phyloP scores from a whole-genome alignment of 2,329 filamentous ascomycete genomes.

The Thermothelomyces thermophilus region DNA sequence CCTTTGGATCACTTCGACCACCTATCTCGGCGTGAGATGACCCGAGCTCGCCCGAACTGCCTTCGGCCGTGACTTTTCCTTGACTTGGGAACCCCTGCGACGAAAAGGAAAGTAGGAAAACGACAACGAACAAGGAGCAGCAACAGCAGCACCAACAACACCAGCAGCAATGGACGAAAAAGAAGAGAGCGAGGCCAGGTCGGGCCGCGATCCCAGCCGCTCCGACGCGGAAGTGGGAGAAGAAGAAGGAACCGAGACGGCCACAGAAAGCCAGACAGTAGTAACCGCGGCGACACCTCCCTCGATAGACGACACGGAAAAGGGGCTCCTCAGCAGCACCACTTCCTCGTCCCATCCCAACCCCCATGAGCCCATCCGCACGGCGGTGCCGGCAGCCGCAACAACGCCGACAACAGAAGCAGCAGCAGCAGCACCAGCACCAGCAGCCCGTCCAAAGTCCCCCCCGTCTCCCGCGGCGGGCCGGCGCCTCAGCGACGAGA shows the following conservation, averaged over 20 bases:
- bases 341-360: not conserved
- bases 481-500: constrained; percentile 12
- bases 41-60: not conserved
- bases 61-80: no score
- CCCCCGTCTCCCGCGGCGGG: not conserved
- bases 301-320: not conserved
- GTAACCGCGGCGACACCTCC: not conserved
- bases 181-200: not conserved
- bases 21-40: not conserved
- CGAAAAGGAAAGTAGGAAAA: not conserved
- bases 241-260: not conserved
- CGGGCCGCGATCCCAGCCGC: not conserved
- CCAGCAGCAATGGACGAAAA: not conserved
- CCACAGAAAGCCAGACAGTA: not conserved
- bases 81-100: not conserved
- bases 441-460: not conserved
- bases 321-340: not conserved
- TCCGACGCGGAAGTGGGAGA: not conserved
- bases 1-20: not conserved
- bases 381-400: not conserved
- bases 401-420: no score
- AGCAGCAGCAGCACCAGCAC: no score
- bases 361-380: constrained; percentile 4
- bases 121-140: not conserved
- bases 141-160: not conserved